Evolutionary conservation across 148 eudicot species (phyloP), one percentile per base, ranked within the genome.

Genomic region (Rhododendron vialii): DNA sequence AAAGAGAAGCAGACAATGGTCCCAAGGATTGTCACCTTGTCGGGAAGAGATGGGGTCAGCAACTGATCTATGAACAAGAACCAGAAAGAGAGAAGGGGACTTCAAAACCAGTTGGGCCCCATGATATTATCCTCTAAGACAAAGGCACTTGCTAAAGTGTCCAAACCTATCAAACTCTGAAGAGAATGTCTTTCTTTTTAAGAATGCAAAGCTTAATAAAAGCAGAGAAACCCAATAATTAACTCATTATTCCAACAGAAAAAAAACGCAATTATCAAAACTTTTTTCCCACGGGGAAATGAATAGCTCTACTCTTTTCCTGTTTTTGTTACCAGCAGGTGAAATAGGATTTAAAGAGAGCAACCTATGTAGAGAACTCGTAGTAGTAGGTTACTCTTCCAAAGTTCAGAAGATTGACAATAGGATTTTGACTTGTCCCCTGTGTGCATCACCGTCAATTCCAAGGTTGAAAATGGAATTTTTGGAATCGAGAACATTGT

Each of bases 31-130:
- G 91, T 89, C 87, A 75, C 45, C 45, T 41, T 6, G 45, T 41
- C 45, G 91, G 74, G 81, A 83, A 86, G 85, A 83, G 65, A 87
- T 55, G 51, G 88, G 85, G 51, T 80, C 35, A 80, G 87, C 47
- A 77, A 81, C 84, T 69, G 85, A 59, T 74, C 35, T 77, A 47
- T 77, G 80, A 79, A 83, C 89, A 87, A 90, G n/a, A 67, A 81
- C 75, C 76, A 71, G 82, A 83, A 61, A 77, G 38, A 77, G 30
- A n/a, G 89, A 87, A 84, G 84, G 85, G 81, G 89, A 87, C 88
- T 84, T 80, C 67, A 84, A 89, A 55, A 87, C 88, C 76, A 82
- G 85, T 53, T 79, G 92, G 92, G 88, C 90, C 90, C 41, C 53
- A n/a, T 28, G 76, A 30, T 71, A n/a, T 71, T 87, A 83, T 85